These are phyloP conservation scores for Flueggea neowawraea DNA, from an alignment of 441 rosid genomes.

Conservation along the genomic window DNA sequence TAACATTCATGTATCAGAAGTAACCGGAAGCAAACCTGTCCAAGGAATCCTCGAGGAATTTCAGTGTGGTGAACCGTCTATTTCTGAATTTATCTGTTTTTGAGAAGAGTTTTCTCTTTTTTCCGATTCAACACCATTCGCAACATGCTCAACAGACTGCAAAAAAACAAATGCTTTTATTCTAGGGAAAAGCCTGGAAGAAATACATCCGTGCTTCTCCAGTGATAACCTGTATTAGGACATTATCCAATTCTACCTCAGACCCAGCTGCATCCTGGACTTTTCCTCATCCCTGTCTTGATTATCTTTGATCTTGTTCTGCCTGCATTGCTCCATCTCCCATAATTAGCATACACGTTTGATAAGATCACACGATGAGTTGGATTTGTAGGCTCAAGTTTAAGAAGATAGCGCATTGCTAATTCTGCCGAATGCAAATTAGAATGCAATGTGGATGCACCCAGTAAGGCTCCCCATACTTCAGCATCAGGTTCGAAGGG, in stretches of 20 bases:
- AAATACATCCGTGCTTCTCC: too few relatives aligned
- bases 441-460: slow-evolving; percentile 80
- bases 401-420: slow-evolving; percentile 34
- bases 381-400: slow-evolving; percentile 48
- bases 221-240: too few relatives aligned
- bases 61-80: too few relatives aligned
- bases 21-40: too few relatives aligned
- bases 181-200: too few relatives aligned
- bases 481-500: slow-evolving; percentile 48
- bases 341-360: slow-evolving; percentile 30
- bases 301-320: slow-evolving; percentile 24
- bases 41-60: too few relatives aligned
- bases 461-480: slow-evolving; percentile 83
- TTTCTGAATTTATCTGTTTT: too few relatives aligned
- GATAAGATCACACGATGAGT: slow-evolving; percentile 37
- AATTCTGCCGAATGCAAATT: slow-evolving; percentile 38
- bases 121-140: too few relatives aligned
- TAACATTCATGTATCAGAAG: too few relatives aligned
- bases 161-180: too few relatives aligned
- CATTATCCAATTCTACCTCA: slow-evolving; percentile 11
- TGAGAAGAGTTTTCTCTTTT: too few relatives aligned
- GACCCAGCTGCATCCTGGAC: slow-evolving; percentile 42
- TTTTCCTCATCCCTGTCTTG: slow-evolving; percentile 25
- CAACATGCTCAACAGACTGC: too few relatives aligned
- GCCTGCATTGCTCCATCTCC: slow-evolving; percentile 38